A percentile compares a stretch with the other conserved stretches of the same genome.
These are phyloP conservation scores for Tephrocybe sp. DNA, from an alignment of 768 basidiomycete genomes.

Conservation along the genomic window DNA sequence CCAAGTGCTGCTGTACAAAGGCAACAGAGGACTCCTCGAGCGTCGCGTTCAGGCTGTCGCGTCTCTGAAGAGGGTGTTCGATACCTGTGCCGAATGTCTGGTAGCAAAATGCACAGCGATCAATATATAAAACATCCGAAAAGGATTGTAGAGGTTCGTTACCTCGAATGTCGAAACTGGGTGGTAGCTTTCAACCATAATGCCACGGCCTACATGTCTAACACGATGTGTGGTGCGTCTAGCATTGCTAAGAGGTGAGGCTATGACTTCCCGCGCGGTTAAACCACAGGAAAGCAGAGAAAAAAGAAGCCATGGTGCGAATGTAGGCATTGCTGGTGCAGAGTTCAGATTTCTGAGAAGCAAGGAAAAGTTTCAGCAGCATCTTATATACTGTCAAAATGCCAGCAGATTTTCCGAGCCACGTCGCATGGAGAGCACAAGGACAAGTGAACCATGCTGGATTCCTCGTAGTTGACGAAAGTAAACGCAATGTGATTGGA, in stretches of 20 bases:
- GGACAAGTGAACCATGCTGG: slow-evolving; percentile 1
- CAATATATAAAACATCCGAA: neutral
- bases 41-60: slow-evolving; percentile 5
- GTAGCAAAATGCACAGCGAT: neutral
- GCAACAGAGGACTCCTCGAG: slow-evolving; percentile 13
- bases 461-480: neutral
- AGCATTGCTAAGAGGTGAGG: neutral
- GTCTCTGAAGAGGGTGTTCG: slow-evolving; percentile 12
- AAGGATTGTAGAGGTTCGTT: too few relatives aligned
- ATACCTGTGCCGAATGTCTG: slow-evolving; percentile 18
- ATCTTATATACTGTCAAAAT: slow-evolving; percentile 3
- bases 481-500: slow-evolving; percentile 6
- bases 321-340: slow-evolving; percentile 1
- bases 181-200: slow-evolving; percentile 14
- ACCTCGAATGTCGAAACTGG: slow-evolving; percentile 16
- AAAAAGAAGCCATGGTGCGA: neutral
- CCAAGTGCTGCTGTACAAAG: slow-evolving; percentile 13
- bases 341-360: neutral
- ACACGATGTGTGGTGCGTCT: slow-evolving; percentile 10
- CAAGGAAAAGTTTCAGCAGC: neutral
- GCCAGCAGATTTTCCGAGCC: slow-evolving; percentile 12
- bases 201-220: slow-evolving; percentile 11
- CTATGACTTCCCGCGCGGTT: neutral
- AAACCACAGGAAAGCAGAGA: slow-evolving; percentile 1
- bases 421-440: slow-evolving; percentile 3